Conservation (phyloP, 257 asterid species). For the Misopates orontium region DNA sequence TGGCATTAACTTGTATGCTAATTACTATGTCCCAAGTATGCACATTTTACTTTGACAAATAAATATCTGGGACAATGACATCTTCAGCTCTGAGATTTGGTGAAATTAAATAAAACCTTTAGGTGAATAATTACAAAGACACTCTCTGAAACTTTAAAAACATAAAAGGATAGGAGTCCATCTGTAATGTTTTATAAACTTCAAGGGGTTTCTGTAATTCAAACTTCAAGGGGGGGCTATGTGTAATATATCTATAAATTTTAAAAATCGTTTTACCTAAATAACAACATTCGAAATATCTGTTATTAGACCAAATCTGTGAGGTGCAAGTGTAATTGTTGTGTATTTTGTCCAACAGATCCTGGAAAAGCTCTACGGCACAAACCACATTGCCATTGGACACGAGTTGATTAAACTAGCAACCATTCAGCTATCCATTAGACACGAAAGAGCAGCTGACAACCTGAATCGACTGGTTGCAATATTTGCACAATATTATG, state of each 20-base stretch:
- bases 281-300: too few relatives aligned
- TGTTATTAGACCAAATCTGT: too few relatives aligned
- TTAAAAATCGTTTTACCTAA: too few relatives aligned
- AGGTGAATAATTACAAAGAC: too few relatives aligned
- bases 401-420: conserved; percentile 77
- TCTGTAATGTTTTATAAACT: too few relatives aligned
- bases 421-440: conserved; percentile 60
- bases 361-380: conserved; percentile 67
- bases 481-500: conserved; percentile 65
- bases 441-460: conserved; percentile 36
- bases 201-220: too few relatives aligned
- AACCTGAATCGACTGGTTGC: conserved; percentile 35
- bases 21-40: background rate
- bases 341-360: conserved; percentile 48
- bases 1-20: conserved; percentile 3
- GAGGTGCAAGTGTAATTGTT: background rate
- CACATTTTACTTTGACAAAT: background rate
- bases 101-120: too few relatives aligned
- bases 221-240: too few relatives aligned
- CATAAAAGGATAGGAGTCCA: too few relatives aligned
- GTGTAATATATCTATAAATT: too few relatives aligned
- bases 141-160: too few relatives aligned
- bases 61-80: background rate
- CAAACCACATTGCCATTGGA: conserved; percentile 75
- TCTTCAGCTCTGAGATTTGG: too few relatives aligned